These are phyloP conservation scores for Inonotus hispidus DNA, from an alignment of 1,284 basidiomycete genomes.

Conservation along the genomic window DNA sequence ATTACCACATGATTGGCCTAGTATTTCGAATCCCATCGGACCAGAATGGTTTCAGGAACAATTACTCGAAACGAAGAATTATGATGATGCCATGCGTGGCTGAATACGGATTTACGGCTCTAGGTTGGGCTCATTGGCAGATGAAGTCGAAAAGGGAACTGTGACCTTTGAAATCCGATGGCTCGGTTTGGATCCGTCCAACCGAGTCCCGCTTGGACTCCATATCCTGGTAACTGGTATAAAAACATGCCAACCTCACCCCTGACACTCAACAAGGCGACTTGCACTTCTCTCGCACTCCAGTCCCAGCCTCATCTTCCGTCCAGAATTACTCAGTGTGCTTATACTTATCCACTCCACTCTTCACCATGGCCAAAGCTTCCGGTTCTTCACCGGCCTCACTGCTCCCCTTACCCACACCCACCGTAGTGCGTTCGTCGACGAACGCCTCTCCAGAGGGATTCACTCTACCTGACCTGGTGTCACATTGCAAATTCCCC, in stretches of 20 bases:
- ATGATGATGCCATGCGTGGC: conserved; percentile 5
- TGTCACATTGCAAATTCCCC: conserved; percentile 53
- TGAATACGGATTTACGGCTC: conserved; percentile 1
- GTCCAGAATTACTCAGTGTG: not conserved
- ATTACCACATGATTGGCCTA: not conserved
- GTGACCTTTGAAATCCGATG: conserved; percentile 1
- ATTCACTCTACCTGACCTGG: conserved; percentile 61
- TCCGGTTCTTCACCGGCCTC: conserved; percentile 6
- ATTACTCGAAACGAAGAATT: not conserved
- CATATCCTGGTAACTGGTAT: conserved; percentile 4
- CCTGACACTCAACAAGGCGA: not conserved
- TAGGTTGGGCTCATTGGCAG: not conserved
- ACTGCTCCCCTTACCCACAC: not conserved
- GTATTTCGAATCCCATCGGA: not conserved
- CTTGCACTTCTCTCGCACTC: not conserved
- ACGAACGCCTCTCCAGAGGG: not conserved
- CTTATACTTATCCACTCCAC: not conserved
- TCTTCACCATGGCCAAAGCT: conserved; percentile 13
- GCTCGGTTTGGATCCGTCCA: conserved; percentile 4
- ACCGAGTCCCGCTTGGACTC: not conserved
- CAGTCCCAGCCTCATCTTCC: not conserved
- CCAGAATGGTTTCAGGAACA: conserved; percentile 10
- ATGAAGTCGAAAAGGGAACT: conserved; percentile 10
- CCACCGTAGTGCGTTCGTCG: not conserved
- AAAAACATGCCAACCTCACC: not conserved